These are phyloP conservation scores for Coemansia sp. DNA, from an alignment of 192 early-diverging fungal species.

Conservation along the genomic window DNA sequence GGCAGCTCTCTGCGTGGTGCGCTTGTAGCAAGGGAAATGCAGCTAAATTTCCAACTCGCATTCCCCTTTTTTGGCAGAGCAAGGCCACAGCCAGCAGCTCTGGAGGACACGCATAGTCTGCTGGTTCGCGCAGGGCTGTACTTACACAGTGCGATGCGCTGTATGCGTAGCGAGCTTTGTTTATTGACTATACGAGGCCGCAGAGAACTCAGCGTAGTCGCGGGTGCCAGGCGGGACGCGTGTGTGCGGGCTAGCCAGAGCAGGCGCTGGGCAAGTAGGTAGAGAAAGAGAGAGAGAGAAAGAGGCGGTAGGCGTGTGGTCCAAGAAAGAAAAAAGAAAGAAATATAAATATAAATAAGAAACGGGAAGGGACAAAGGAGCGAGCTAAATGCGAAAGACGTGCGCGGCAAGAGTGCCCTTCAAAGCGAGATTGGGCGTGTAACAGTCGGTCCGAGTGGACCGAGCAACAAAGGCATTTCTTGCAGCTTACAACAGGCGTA, in stretches of 20 bases:
- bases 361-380: neutral
- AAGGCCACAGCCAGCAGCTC: neutral
- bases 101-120: neutral
- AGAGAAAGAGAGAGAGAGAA: neutral
- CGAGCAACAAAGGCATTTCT: neutral
- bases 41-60: neutral
- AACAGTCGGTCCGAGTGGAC: neutral
- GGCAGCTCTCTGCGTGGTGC: neutral
- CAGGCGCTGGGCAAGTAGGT: neutral
- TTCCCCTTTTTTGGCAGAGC: neutral
- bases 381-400: neutral
- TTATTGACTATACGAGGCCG: constrained; percentile 1
- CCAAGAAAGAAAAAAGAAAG: constrained; percentile 4
- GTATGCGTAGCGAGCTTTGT: neutral
- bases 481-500: neutral
- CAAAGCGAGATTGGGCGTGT: neutral
- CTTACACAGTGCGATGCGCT: neutral
- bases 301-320: neutral
- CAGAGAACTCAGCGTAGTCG: neutral
- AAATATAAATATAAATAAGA: neutral
- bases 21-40: neutral
- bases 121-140: neutral
- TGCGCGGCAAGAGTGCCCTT: neutral
- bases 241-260: neutral
- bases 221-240: neutral